phyloP scores from a whole-genome alignment of 1,139 yeast species.

The Williopsis jadinii region DNA sequence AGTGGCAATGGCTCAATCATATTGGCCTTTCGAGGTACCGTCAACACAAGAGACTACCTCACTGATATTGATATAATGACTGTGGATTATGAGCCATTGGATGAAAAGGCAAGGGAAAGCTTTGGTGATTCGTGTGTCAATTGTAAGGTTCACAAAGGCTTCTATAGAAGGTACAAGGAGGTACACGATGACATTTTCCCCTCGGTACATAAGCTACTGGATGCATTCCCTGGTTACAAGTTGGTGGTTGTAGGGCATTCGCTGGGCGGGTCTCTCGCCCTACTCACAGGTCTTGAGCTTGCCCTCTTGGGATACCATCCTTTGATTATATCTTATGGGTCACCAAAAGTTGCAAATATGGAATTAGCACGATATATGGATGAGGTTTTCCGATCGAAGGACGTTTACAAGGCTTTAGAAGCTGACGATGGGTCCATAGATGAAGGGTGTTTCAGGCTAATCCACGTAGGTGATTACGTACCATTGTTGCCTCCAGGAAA shows the following conservation, averaged over 20 bases:
- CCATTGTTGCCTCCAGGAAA: constrained; percentile 50
- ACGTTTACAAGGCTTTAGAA: constrained; percentile 32
- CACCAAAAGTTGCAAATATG: constrained; percentile 56
- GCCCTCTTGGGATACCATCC: constrained; percentile 45
- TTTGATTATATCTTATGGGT: constrained; percentile 50
- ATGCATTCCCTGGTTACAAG: constrained; percentile 31
- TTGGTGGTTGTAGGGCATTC: constrained; percentile 63
- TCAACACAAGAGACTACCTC: constrained; percentile 48
- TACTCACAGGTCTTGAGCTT: constrained; percentile 54
- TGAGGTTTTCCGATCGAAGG: constrained; percentile 3
- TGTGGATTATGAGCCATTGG: constrained; percentile 15
- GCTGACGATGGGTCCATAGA: constrained; percentile 7
- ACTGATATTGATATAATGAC: constrained; percentile 35
- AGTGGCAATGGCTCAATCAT: constrained; percentile 29
- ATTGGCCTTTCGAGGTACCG: constrained; percentile 49
- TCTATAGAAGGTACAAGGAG: constrained; percentile 33
- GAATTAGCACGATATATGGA: constrained; percentile 46
- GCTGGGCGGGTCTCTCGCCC: constrained; percentile 64
- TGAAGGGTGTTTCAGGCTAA: constrained; percentile 41
- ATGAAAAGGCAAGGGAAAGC: constrained; percentile 12
- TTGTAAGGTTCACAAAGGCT: constrained; percentile 59
- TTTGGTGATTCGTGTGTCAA: constrained; percentile 29
- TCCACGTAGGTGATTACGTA: constrained; percentile 50
- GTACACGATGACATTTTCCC: constrained; percentile 32
- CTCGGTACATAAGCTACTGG: constrained; percentile 9